Evolutionary conservation across 1,284 basidiomycete species (phyloP).

Genomic region (Ceratobasidium sp.): DNA sequence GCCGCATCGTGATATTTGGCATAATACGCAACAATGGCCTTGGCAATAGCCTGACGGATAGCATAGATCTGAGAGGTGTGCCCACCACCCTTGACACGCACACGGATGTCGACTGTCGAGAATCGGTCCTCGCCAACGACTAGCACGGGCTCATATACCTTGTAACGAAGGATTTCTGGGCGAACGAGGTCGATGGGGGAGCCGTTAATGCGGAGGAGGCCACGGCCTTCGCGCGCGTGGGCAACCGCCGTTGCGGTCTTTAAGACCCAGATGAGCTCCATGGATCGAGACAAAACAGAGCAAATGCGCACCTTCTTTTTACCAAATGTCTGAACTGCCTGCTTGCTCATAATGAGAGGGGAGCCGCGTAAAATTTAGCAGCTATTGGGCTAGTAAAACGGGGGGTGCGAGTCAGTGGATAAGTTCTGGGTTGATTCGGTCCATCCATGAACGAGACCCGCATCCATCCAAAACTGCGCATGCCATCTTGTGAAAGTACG

Average conservation of each 20-base stretch:
- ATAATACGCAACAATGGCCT: conserved; percentile 98
- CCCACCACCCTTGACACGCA: conserved; percentile 99
- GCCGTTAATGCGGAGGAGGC: conserved; percentile 96
- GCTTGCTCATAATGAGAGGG: conserved; percentile 55
- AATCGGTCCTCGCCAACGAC: conserved; percentile 89
- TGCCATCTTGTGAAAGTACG: neutral
- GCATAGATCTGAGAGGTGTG: conserved; percentile 99
- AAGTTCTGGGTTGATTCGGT: conserved; percentile 28
- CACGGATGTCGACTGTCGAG: conserved; percentile 90
- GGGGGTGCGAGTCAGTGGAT: conserved; percentile 6
- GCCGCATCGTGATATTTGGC: conserved; percentile 99
- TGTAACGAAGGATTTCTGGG: conserved; percentile 95
- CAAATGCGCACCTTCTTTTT: conserved; percentile 89
- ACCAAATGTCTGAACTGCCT: conserved; percentile 96
- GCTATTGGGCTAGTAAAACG: conserved; percentile 21
- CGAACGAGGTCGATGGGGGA: conserved; percentile 94
- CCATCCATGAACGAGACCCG: conserved; percentile 51
- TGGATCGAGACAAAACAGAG: neutral
- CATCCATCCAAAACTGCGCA: conserved; percentile 48
- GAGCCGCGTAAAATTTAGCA: conserved; percentile 42
- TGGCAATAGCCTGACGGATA: conserved; percentile 98
- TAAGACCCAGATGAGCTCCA: neutral
- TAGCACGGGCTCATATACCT: conserved; percentile 96
- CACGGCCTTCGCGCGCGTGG: conserved; percentile 95
- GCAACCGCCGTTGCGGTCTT: conserved; percentile 97